phyloP scores from a whole-genome alignment of 2,329 filamentous ascomycete genomes.

The Colletotrichum spaethianum region DNA sequence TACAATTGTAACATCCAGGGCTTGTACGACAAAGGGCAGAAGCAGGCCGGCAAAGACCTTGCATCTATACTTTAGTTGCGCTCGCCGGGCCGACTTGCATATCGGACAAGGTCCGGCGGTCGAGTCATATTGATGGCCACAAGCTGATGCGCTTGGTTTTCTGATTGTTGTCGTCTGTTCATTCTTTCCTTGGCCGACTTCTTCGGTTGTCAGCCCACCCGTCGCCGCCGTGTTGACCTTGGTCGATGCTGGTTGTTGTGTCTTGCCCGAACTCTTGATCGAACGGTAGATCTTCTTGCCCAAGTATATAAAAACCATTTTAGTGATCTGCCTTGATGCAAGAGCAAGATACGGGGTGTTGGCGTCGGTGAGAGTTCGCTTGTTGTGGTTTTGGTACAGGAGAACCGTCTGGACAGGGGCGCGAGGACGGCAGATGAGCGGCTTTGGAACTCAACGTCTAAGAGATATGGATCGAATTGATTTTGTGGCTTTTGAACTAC shows the following conservation, averaged over 20 bases:
- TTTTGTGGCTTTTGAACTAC: background rate
- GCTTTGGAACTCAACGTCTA: background rate
- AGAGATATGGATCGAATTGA: background rate
- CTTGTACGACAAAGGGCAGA: conserved; percentile 73
- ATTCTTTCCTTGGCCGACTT: conserved; percentile 1
- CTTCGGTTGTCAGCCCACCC: background rate
- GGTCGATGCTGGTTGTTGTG: background rate
- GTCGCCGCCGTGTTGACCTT: background rate
- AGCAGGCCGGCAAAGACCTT: conserved; percentile 72
- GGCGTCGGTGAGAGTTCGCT: background rate
- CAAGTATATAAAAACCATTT: conserved; percentile 38
- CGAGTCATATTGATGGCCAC: conserved; percentile 18
- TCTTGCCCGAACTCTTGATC: conserved; percentile 6
- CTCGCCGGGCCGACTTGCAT: conserved; percentile 53
- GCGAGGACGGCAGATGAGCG: background rate
- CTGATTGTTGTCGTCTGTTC: background rate
- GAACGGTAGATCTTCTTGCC: conserved; percentile 29
- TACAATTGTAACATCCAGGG: conserved; percentile 75
- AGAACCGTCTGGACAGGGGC: background rate
- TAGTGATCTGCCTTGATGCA: background rate
- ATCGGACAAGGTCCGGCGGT: conserved; percentile 43
- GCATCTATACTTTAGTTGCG: conserved; percentile 62
- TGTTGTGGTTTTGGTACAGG: background rate
- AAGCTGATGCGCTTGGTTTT: conserved; percentile 3
- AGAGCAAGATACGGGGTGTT: background rate